Base-by-base conservation (phyloP, 1,139 yeast genomes). In the Pichia norvegensis region DNA sequence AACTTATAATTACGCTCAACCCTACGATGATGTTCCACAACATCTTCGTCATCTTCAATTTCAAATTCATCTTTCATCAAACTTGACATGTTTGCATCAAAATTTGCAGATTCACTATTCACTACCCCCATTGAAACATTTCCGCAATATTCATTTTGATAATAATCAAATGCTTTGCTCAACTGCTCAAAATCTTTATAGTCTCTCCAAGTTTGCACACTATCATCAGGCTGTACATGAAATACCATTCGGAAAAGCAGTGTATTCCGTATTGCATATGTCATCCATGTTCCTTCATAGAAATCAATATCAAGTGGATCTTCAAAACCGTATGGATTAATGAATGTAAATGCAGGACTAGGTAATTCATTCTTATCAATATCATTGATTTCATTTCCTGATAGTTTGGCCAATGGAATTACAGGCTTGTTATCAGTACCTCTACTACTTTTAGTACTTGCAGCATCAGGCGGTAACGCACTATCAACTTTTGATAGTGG, bases 191-290 rank as follows among this genome's bases (percentile, higher is more conserved):
- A 85, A 35, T 74, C 79, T 61, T 86, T 88, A 63, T 88, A 94
- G 43, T 87, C 95, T 48, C 77, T 76, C 99, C 99, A 94, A 0
- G 92, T 76, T 21, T 73, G 72, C 14, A 92, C 97, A 16, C 76
- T 72, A 61, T 92, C 87, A 63, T 94, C 98, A 0, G 99, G 99
- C 62, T 92, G 97, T 53, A 88, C 80, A 54, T 90, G 92, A 73
- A 94, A 94, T 3, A 92, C 87, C 64, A 83, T 72, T 50, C 97
- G 73, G 67, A 76, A 94, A 8, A 92, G 68, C 50, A 78, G 74
- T 0, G 97, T 88, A 60, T 94, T 94, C 55, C 90, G 74, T 49
- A 84, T 70, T 0, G 98, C 97, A 60, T 78, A 79, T 11, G 85
- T 82, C 58, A 73, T 77, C 97, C 97, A 92, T n/a, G 82, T 65